Conservation (phyloP, 345 rosid genomes). For the Hibiscus mutabilis region DNA sequence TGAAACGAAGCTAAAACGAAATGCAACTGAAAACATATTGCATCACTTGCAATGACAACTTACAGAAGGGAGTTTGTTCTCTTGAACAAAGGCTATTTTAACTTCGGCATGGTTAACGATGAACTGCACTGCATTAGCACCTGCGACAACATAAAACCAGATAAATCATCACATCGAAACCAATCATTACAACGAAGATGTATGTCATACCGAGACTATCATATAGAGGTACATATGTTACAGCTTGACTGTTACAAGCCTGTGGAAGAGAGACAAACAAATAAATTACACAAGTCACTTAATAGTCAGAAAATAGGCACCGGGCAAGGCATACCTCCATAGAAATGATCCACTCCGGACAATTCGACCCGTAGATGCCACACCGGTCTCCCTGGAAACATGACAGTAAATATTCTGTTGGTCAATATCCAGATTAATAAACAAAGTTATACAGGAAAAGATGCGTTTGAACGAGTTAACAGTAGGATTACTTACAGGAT, state of each 20-base stretch:
- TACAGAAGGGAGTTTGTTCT: constrained; percentile 72
- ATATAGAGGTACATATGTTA: constrained; percentile 76
- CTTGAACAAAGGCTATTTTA: constrained; percentile 71
- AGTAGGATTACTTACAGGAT: constrained; percentile 72
- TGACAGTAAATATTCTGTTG: not conserved
- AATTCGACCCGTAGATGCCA: constrained; percentile 84
- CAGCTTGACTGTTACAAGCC: constrained; percentile 79
- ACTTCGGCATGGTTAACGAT: constrained; percentile 91
- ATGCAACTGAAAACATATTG: not conserved
- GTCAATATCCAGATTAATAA: not conserved
- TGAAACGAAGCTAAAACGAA: not conserved
- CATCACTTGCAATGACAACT: constrained; percentile 20
- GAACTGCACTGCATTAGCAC: constrained; percentile 88
- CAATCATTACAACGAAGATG: not conserved
- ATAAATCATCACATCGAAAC: not conserved
- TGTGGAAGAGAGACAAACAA: constrained; percentile 18
- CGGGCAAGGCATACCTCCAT: constrained; percentile 57
- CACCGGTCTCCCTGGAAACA: constrained; percentile 68
- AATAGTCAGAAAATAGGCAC: not conserved
- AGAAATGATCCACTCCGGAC: constrained; percentile 78
- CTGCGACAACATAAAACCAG: constrained; percentile 25
- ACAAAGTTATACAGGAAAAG: not conserved
- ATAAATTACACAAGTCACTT: not conserved
- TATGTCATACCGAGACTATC: constrained; percentile 62
- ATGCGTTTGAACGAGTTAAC: not conserved